Evolutionary conservation across 2,329 filamentous ascomycete species (phyloP), one percentile per base, ranked within the genome.

Genomic region (Phialocephala sp.): DNA sequence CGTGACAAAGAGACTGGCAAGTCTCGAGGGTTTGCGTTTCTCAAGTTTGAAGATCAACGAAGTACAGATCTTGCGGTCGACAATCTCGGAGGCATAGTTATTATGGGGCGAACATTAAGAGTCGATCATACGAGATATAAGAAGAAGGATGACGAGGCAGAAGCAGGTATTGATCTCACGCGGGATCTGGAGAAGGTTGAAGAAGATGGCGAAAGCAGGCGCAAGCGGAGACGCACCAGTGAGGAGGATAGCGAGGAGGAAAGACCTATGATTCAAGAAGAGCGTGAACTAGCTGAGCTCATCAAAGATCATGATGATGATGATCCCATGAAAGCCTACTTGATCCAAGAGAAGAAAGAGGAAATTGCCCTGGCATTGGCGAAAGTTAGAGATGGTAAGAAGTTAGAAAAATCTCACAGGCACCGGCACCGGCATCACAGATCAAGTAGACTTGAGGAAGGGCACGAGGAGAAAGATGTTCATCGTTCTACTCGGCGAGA

Each of bases 31-130:
- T 99, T 98, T 76, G 93, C 91, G 2, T 99, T 96, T 85, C 85
- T 99, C 65, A 99, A 99, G 77, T 99, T 98, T 79, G 95, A 99
- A 77, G 94, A 99, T 79, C 95, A 99, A 81, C 86, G 94, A 72
- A 97, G 94, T 80, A 96, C 92, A 68, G 94, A 98, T 79, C 82
- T 99, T 50, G 95, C 96, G 0, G 96, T 99, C 11, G 95, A 99
- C 80, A 99, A 99, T 77, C 81, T 99, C 5, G 91, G 93, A 45
- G 95, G 95, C 37, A 90, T 94, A 9, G 91, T 89, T 36, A 89
- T 99, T 20, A 83, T 92, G 76, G 94, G 93, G 2, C 85, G 94
- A 50, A 79, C 94, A 65, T 79, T 99, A 50, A 87, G 91, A 66
- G 95, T 99, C 14, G 95, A 99, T 77, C 95, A 99, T 79, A 92